Conservation (phyloP, 2,329 filamentous ascomycete genomes). For the Trichophyton equinum region DNA sequence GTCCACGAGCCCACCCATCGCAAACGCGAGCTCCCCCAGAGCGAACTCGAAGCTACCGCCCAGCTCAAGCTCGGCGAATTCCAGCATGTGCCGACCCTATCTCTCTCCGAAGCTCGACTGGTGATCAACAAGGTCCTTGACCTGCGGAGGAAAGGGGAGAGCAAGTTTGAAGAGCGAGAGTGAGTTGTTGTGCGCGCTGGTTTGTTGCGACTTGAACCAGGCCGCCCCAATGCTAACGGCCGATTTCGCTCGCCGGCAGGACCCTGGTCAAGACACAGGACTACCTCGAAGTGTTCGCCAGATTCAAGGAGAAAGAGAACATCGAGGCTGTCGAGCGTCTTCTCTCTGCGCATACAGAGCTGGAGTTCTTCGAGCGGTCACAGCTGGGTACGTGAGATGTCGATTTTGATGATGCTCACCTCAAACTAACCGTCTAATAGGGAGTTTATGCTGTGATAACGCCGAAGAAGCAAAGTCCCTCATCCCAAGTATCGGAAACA, state of each 20-base stretch:
- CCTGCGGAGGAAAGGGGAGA: constrained; percentile 65
- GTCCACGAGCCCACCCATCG: constrained; percentile 21
- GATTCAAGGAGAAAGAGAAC: constrained; percentile 91
- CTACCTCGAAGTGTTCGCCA: constrained; percentile 87
- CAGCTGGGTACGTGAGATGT: constrained; percentile 57
- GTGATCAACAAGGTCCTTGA: constrained; percentile 82
- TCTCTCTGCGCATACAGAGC: constrained; percentile 59
- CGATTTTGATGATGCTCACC: not conserved
- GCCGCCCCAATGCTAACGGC: not conserved
- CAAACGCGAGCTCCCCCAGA: constrained; percentile 31
- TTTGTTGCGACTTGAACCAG: not conserved
- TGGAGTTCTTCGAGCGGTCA: constrained; percentile 86
- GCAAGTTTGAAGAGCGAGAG: constrained; percentile 76
- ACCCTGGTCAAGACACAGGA: constrained; percentile 79
- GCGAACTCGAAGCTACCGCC: constrained; percentile 73
- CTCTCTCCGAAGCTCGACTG: constrained; percentile 79
- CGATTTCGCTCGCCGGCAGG: constrained; percentile 15
- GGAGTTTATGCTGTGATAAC: constrained; percentile 80
- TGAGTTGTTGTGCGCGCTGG: constrained; percentile 37
- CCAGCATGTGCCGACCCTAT: constrained; percentile 79
- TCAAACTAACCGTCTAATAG: constrained; percentile 33
- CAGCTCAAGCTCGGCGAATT: constrained; percentile 86
- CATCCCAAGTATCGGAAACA: constrained; percentile 76
- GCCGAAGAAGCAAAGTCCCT: constrained; percentile 94
- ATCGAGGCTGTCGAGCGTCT: constrained; percentile 88